Evolutionary conservation across 2,329 filamentous ascomycete species (phyloP).

Genomic region (Fusarium poae): DNA sequence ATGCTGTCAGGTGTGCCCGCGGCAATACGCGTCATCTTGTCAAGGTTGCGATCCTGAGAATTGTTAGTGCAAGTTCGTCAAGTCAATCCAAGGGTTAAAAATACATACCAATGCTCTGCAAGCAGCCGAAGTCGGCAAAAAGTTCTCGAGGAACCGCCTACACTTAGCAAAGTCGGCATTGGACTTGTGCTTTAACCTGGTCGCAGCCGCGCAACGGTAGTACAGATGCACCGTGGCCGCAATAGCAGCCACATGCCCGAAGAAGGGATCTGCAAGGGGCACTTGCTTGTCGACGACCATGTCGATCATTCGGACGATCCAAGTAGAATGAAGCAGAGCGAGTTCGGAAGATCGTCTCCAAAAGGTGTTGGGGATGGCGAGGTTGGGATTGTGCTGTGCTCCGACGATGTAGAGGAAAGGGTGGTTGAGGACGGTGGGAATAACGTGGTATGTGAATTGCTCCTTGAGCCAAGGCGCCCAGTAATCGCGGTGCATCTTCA

Average conservation of each 20-base stretch:
- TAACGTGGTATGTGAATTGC: slow-evolving; percentile 66
- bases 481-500: slow-evolving; percentile 61
- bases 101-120: slow-evolving; percentile 60
- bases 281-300: slow-evolving; percentile 66
- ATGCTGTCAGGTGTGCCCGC: slow-evolving; percentile 60
- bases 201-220: slow-evolving; percentile 64
- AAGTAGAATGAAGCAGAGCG: slow-evolving; percentile 65
- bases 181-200: slow-evolving; percentile 63
- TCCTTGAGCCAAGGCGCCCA: slow-evolving; percentile 66
- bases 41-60: slow-evolving; percentile 60
- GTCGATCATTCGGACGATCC: slow-evolving; percentile 67
- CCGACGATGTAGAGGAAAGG: slow-evolving; percentile 67
- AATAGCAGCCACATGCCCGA: slow-evolving; percentile 64
- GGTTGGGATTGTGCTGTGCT: slow-evolving; percentile 64
- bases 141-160: slow-evolving; percentile 62
- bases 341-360: slow-evolving; percentile 66
- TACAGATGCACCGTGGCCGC: slow-evolving; percentile 67
- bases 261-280: slow-evolving; percentile 64
- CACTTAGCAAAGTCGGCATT: slow-evolving; percentile 66
- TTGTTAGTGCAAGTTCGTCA: slow-evolving; percentile 15
- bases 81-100: background rate
- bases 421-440: slow-evolving; percentile 65
- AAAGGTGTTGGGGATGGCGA: slow-evolving; percentile 66
- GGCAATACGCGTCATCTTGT: slow-evolving; percentile 63
- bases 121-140: slow-evolving; percentile 61